Evolutionary conservation across 352 stramenopile species (phyloP).

Genomic region (Pseudoperonospora humuli): DNA sequence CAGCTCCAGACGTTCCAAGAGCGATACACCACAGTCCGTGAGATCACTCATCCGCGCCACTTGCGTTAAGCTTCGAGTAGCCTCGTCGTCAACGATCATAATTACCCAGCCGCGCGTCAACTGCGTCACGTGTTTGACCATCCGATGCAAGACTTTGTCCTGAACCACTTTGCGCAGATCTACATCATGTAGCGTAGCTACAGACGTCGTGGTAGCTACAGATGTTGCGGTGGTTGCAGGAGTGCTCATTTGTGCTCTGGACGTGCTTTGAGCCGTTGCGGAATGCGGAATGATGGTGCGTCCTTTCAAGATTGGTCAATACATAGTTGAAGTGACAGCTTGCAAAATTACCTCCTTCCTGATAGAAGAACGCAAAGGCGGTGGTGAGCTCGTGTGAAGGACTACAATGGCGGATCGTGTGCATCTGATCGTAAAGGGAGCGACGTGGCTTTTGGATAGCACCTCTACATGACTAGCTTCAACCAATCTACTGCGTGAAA

Average conservation of each 20-base stretch:
- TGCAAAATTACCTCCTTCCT: neutral
- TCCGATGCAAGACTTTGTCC: slow-evolving; percentile 72
- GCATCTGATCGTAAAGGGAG: too few relatives aligned
- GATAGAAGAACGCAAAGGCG: too few relatives aligned
- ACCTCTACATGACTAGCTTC: too few relatives aligned
- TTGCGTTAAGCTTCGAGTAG: slow-evolving; percentile 90
- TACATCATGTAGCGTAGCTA: slow-evolving; percentile 32
- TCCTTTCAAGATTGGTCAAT: slow-evolving; percentile 6
- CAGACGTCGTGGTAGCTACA: slow-evolving; percentile 1
- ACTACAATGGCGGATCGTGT: too few relatives aligned
- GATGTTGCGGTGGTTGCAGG: neutral
- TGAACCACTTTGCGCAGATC: slow-evolving; percentile 75
- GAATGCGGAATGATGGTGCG: slow-evolving; percentile 11
- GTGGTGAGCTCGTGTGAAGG: too few relatives aligned
- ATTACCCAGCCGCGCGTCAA: slow-evolving; percentile 81
- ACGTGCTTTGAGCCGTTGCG: too few relatives aligned
- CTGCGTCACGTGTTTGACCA: slow-evolving; percentile 77
- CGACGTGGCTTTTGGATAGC: too few relatives aligned
- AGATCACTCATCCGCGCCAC: slow-evolving; percentile 97
- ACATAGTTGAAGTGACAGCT: neutral
- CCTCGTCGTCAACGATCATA: slow-evolving; percentile 92
- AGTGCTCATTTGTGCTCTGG: neutral
- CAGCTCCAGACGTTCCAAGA: slow-evolving; percentile 94
- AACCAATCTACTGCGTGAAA: too few relatives aligned
- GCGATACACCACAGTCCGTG: slow-evolving; percentile 94